Base-by-base conservation (phyloP, 2,329 filamentous ascomycete genomes). In the Cadophora sp. region DNA sequence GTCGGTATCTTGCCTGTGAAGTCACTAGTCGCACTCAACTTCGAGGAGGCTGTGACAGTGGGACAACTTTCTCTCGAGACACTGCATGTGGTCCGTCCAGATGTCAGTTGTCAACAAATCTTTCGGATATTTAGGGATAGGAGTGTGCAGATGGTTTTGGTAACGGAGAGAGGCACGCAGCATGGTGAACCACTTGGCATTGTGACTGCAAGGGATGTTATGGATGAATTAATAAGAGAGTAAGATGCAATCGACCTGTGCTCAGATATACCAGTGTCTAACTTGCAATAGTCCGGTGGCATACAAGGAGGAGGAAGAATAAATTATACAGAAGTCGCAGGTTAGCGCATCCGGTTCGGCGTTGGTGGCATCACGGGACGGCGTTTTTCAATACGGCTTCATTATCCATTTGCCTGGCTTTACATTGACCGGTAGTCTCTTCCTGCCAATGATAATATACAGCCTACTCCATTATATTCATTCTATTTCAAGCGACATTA, bases 111-210 rank as follows among this genome's bases (percentile, higher is more conserved):
- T 78, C 81, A 97, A 66, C 95, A 98, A 78, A 97, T 97, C 73
- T 92, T 98, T 80, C 97, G 97, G 81, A 97, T 97, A 79, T 98
- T 98, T 82, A 94, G 97, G 79, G 94, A 98, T 82, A 94, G 95
- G 73, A 97, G 97, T 78, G 96, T 93, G 1, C 94, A 98, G 79
- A 96, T 98, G 94, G 94, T 97, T 0, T 83, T 98, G 33, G 95
- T 97, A 2, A 97, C 94, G 0, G 92, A 97, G 74, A 83, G 80
- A 20, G 93, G 94, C 18, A 91, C 95, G 71, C 89, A 94, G 73
- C 88, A 92, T 73, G 95, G 94, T 55, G 93, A 66, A 22, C 64
- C 93, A 6, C 82, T 97, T 4, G 95, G 95, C 64, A 94, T 98
- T 4, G 92, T 97, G n/a, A 98, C 95, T 0, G 82, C 97, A 1